Evolutionary conservation across 768 basidiomycete genomes (phyloP), one percentile per base, ranked within the genome.

Genomic region (Clitopilus passeckerianus): DNA sequence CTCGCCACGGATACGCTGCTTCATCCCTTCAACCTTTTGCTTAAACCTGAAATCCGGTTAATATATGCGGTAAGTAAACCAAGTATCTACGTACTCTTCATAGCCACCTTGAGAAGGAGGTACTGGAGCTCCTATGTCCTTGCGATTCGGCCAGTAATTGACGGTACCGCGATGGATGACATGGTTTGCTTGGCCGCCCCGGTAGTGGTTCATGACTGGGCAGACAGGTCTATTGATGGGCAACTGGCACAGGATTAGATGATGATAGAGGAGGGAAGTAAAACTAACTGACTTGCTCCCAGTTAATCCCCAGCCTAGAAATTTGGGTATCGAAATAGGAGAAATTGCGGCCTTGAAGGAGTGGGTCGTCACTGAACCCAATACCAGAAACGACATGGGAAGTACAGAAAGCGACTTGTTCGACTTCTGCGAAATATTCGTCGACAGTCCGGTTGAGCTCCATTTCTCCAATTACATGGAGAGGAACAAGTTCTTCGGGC

Each of bases 321-420:
- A 93, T 79, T 65, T 94, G 92, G 0, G 92, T 94, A 70, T 96
- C 92, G 64, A 87, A 83, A 74, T 95, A 95, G 0, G 86, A 89
- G 72, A 94, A 93, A 72, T 92, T 93, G 43, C 94, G 80, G 5
- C 89, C 87, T 73, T 90, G 89, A n/a, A 93, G 77, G 24, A 93
- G 74, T 3, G 91, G 91, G 65, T 93, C 90, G 68, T 90, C 82
- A 64, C 84, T 86, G 67, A 89, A 87, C 5, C 84, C 86, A 57
- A 87, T 86, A 6, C 85, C 86, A 5, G 85, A 86, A 8, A 87
- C 85, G 27, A 87, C 75, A 55, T 87, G 86, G 30, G 74, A 75
- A 1, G 92, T 95, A 71, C 91, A 95, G 71, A 93, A 95, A 0
- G 93, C 93, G 56, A 87, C 87, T 72, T 94, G 93, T 72, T 96